Evolutionary conservation across 441 rosid species (phyloP), one percentile per base, ranked within the genome.

Genomic region (Breynia disticha): DNA sequence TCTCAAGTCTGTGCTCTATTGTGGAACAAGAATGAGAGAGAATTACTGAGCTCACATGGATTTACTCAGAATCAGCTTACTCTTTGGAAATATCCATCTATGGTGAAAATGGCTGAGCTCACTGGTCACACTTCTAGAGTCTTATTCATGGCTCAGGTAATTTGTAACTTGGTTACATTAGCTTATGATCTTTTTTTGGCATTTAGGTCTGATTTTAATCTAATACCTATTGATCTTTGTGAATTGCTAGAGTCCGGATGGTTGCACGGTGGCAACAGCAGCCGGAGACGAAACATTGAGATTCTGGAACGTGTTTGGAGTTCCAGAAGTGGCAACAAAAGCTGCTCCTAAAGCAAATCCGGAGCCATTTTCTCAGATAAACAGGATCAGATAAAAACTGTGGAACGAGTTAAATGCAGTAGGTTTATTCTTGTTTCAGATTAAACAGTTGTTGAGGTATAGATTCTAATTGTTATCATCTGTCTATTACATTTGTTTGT

Each of bases 1-100:
- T 73, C 83, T 35, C 77, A 77, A 35, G 81, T 80, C 19, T 80
- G 72, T 41, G 39, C 79, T 44, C 58, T 77, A 51, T 45, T 75
- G 51, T 80, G 85, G 80, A 77, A 51, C 65, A 80, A 70, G 61
- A 71, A 75, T 18, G 81, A 75, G 50, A 57, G 69, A 7, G 83
- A 80, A 47, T 59, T 80, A 50, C 70, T 80, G 20, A 80, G 77
- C 60, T 72, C 83, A 41, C 81, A 76, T 35, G 86, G 86, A 7
- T 70, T 62, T 47, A 48, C 81, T 11, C 67, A 75, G 70, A 80
- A 80, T 55, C 81, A 80, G 53, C 71, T 80, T 22, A 67, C 66
- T 38, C 69, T 80, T 9, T 77, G 77, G 83, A 77, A 75, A 45
- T 80, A 75, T 50, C 83, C 81, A 11, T 75, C 70, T 8, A 80